Conservation (phyloP, 176 grass and related monocot species). For the Aegilops umbellulata region DNA sequence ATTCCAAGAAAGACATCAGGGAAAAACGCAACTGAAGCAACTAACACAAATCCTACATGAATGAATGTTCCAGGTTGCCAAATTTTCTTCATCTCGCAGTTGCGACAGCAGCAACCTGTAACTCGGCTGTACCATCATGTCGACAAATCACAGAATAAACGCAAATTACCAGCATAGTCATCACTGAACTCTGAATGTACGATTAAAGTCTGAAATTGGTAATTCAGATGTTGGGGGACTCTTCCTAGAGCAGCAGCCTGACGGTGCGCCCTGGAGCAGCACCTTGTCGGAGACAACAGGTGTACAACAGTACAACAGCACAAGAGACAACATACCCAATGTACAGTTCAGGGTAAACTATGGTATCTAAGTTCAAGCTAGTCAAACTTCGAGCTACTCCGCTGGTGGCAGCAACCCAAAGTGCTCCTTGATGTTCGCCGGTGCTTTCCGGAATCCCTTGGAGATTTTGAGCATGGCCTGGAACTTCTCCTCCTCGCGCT, state of each 20-base stretch:
- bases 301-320: conserved; percentile 31
- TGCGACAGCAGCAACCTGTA: not conserved
- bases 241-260: conserved; percentile 25
- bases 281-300: not conserved
- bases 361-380: not conserved
- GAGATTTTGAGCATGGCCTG: conserved; percentile 64
- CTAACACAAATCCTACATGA: no score
- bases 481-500: conserved; percentile 70
- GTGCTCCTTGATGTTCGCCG: conserved; percentile 28
- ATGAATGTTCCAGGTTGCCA: not conserved
- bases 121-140: not conserved
- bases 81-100: not conserved
- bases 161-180: not conserved
- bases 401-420: conserved; percentile 34
- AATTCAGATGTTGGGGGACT: not conserved
- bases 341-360: conserved; percentile 23
- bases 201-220: not conserved
- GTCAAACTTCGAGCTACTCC: conserved; percentile 20
- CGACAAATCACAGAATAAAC: not conserved
- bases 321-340: conserved; percentile 19
- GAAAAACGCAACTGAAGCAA: not conserved
- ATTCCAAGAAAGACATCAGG: not conserved
- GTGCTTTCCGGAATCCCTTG: conserved; percentile 48
- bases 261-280: not conserved
- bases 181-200: not conserved